Evolutionary conservation across 768 basidiomycete genomes (phyloP), one percentile per base, ranked within the genome.

Genomic region (Candolleomyces eurysporus): DNA sequence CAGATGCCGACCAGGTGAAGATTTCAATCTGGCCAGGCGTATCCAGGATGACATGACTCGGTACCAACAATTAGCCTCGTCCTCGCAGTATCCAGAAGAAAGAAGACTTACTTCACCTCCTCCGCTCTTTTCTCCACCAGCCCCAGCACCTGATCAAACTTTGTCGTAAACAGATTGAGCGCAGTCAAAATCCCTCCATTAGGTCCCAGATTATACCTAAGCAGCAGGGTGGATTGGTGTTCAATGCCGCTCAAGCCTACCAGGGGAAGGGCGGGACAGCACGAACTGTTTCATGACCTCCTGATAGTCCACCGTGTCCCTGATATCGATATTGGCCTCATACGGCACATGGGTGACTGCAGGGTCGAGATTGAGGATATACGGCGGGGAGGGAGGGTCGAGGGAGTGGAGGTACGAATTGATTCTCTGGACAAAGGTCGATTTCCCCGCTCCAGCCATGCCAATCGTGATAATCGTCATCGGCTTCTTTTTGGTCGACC

Each of bases 281-380:
- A 88, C 90, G 80, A 81, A 97, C 94, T 98, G 95, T 84, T 97
- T 96, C 97, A 99, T 99, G 67, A 99, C 96, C 75, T 99, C 91
- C 65, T 90, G 86, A 75, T 98, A 99, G 72, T 98, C 91, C 21
- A 99, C 88, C 11, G 97, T 99, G 73, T 99, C 97, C 63, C 97
- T 79, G 56, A 99, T 98, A 73, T 99, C 97, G 63, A 99, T 98
- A 72, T 98, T 98, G 30, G 96, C 87, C 61, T 95, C 93, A 70
- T 94, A 99, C 2, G 96, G 94, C 45, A 94, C 82, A 61, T 89
- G 89, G 8, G 91, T 82, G 2, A 98, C 96, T 1, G 97, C 97
- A 6, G 97, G 97, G 73, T 99, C 97, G 62, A 99, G 89, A 72
- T 99, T 99, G 73, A 99, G 84, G 71, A 98, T 89, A 75, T 99